Base-by-base conservation (phyloP, 2,329 filamentous ascomycete species). In the Anisogramma anomala region DNA sequence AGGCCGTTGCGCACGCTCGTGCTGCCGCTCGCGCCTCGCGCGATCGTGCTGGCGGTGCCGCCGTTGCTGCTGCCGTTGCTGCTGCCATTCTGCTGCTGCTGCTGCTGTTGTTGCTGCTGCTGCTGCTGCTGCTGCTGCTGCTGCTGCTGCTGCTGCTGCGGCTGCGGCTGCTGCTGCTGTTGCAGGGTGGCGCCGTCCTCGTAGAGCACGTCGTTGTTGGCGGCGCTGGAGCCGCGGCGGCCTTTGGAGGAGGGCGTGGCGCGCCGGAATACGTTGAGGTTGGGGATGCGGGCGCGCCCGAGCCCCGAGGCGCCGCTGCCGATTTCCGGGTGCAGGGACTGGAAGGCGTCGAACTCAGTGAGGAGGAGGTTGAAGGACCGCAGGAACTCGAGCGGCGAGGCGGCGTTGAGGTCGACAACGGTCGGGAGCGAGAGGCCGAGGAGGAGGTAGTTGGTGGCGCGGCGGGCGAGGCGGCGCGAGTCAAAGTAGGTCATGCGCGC, bases 401-500 rank as follows among this genome's bases (percentile, higher is more conserved):
- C 74, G 6, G 83, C 81, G 64, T 87, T 86, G 47, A 95, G 75
- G 57, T 98, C 91, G 55, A 94, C 74, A 42, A 96, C 81, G 25
- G 82, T 80, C 0, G 91, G 91, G 3, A 98, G 74, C 2, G 87
- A 95, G 52, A 95, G 77, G 45, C 91, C 91, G 3, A 98, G 80
- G 23, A 96, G 74, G 43, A 98, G 78, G 60, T 89, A 94, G 60
- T 94, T 94, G 38, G 87, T 93, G 26, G 91, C 89, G 52, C 91
- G 84, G 44, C 88, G 82, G 47, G 85, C 81, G 36, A 95, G 77
- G 57, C 89, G 91, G 49, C 83, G 79, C 3, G 77, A 67, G 45
- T 93, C 84, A 57, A 93, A 89, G 57, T 86, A 94, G 33, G 89
- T 80, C 67, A 95, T 81, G 55, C 81, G 79, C 38, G 74, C 67